These are phyloP conservation scores for Allomyces arbusculus DNA, from an alignment of 192 early-diverging fungal species.

Conservation along the genomic window DNA sequence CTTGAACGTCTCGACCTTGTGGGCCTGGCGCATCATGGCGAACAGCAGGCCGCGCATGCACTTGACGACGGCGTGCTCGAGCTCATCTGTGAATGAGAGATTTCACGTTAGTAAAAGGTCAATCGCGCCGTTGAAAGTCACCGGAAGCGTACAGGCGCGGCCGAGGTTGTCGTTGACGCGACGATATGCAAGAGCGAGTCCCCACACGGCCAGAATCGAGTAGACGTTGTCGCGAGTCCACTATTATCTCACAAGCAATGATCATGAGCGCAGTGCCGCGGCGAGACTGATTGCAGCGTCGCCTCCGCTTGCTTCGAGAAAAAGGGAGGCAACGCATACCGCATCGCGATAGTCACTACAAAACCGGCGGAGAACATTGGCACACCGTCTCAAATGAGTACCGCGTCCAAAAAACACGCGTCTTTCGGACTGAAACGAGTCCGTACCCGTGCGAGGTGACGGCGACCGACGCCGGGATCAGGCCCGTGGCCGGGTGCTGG, in stretches of 20 bases:
- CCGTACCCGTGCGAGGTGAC: slow-evolving; percentile 74
- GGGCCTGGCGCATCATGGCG: slow-evolving; percentile 61
- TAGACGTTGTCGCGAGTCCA: slow-evolving; percentile 56
- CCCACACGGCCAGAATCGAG: slow-evolving; percentile 65
- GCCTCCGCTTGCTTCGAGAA: not conserved
- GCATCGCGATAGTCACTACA: not conserved
- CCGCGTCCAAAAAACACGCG: not conserved
- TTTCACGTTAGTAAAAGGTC: too few relatives aligned
- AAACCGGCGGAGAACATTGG: not conserved
- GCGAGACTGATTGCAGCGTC: not conserved
- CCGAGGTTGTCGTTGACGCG: slow-evolving; percentile 66
- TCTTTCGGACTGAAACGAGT: slow-evolving; percentile 63
- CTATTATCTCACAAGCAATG: too few relatives aligned
- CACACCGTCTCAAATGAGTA: not conserved
- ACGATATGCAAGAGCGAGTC: slow-evolving; percentile 61
- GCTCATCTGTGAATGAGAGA: slow-evolving; percentile 32
- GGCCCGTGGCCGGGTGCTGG: slow-evolving; percentile 59
- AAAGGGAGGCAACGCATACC: not conserved
- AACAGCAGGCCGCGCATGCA: slow-evolving; percentile 66
- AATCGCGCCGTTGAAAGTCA: not conserved
- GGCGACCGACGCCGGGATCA: slow-evolving; percentile 73
- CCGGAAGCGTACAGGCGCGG: slow-evolving; percentile 40
- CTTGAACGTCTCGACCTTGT: slow-evolving; percentile 67
- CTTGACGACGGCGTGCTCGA: slow-evolving; percentile 70
- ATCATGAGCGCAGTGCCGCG: slow-evolving; percentile 3